Evolutionary conservation across 2,329 filamentous ascomycete genomes (phyloP), one percentile per base, ranked within the genome.

Genomic region (Domatiomyces catenatus): DNA sequence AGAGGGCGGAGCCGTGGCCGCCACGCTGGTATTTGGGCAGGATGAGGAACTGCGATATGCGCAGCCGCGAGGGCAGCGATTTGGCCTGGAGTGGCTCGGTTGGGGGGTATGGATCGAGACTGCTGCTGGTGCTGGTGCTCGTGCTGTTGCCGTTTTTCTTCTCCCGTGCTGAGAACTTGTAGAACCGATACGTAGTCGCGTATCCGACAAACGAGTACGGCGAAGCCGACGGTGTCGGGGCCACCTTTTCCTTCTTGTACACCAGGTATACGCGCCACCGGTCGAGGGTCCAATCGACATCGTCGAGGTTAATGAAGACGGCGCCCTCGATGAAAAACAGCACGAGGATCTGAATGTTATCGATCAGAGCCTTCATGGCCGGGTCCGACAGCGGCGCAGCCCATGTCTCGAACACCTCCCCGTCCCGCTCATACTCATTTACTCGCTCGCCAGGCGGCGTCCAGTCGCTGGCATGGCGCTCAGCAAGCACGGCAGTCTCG

Each of bases 261-360:
- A 94, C 72, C 58, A 94, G 81, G 68, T 88, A 96, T n/a, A 96
- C 70, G 0, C 85, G 88, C 92, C 92, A 98, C 60, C 90, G 78
- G 54, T 88, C 78, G 18, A 83, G 67, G 0, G 80, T 81, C 74
- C 79, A 83, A 54, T 89, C 83, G 0, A 83, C 76, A 48, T 84
- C 75, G 42, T 88, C 80, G 2, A 83, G 70, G 15, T 77, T 77
- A 45, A 95, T 80, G 39, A 79, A 79, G 3, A 80, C 84, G n/a
- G 89, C 92, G 24, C 86, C 92, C 66, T 98, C 93, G 54, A 98
- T 95, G 65, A 88, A 93, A 53, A 96, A 74, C 15, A 86, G 80
- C 4, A 89, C 79, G 36, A 94, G 72, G 50, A 95, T 79, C 68
- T 94, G 88, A 56, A 93, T 77, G 48, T 89, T 86, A 54, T 79